Base-by-base conservation (phyloP, 2,329 filamentous ascomycete species). In the Cordyceps sp. region DNA sequence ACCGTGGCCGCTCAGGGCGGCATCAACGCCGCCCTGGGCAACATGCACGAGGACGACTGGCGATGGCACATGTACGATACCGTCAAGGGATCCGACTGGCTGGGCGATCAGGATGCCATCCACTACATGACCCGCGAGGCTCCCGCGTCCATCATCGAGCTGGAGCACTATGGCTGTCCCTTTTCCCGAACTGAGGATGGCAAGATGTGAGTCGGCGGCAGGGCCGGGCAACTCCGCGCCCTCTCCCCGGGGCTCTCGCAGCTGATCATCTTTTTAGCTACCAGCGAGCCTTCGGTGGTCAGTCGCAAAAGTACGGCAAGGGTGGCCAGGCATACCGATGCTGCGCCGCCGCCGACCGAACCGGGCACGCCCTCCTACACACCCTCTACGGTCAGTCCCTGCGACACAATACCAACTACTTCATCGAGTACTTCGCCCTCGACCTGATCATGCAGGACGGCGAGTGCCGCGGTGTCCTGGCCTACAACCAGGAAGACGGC, bases 11-110 rank as follows among this genome's bases (percentile, higher is more conserved):
- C 74, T 26, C 74, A 79, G 58, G 82, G 82, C 53, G 82, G 82
- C 50, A 88, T 90, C 66, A 90, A 90, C 56, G 82, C 82, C 35
- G 82, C 82, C 32, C 68, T 90, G 35, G 82, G 82, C 52, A 93
- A 93, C 65, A 94, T 94, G 86, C 85, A 93, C 69, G 74, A 88
- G 66, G 86, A 94, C 51, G 85, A 94, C 64, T 94, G 86, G 86
- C 77, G 85, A 67, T 94, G 86, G 86, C 86, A 94, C 64, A 94
- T 94, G 86, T 94, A 94, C 67, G 86, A 94, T 58, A 94, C 86
- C 27, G 86, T 94, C 54, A 94, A 94, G 69, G 86, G 86, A 43
- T 93, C 83, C 43, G 86, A 94, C 66, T 94, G 86, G 86, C 73
- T 94, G 32, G 86, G 86, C 58, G 86, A 94, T 59, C 86, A 94